Percentiles rank a stretch among this genome's conserved stretches.
phyloP scores from a whole-genome alignment of 768 basidiomycete genomes.

The Podaxis sp. region DNA sequence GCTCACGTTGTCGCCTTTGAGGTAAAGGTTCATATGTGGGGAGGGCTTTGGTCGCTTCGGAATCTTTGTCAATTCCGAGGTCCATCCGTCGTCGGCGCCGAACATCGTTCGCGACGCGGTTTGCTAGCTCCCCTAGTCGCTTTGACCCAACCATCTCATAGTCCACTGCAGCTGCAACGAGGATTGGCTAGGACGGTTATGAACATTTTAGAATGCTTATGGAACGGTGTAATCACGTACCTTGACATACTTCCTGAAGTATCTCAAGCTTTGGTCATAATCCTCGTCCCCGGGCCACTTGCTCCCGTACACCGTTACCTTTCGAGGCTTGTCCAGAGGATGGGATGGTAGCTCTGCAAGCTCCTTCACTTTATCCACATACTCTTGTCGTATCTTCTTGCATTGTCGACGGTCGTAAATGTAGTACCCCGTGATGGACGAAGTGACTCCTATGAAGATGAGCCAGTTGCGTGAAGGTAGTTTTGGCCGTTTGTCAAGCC shows the following conservation, averaged over 20 bases:
- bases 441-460: conserved; percentile 82
- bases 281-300: conserved; percentile 98
- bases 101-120: conserved; percentile 70
- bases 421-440: conserved; percentile 69
- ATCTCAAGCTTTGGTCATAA: conserved; percentile 75
- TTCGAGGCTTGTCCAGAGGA: conserved; percentile 66
- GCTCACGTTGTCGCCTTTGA: conserved; percentile 52
- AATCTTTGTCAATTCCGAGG: conserved; percentile 58
- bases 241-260: conserved; percentile 98
- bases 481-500: conserved; percentile 81
- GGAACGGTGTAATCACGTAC: conserved; percentile 41
- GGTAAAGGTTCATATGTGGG: conserved; percentile 52
- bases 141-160: conserved; percentile 82
- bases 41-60: conserved; percentile 39
- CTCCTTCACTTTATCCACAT: conserved; percentile 76
- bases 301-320: conserved; percentile 81
- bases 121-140: conserved; percentile 83
- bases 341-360: conserved; percentile 68
- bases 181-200: conserved; percentile 64
- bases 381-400: conserved; percentile 70
- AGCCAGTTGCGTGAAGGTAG: conserved; percentile 93
- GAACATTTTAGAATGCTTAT: conserved; percentile 14
- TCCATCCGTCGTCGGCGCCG: conserved; percentile 66
- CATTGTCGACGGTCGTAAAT: conserved; percentile 86
- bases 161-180: conserved; percentile 93